Conservation (phyloP, 2,329 filamentous ascomycete genomes). For the Mycosphaerella arachidis region DNA sequence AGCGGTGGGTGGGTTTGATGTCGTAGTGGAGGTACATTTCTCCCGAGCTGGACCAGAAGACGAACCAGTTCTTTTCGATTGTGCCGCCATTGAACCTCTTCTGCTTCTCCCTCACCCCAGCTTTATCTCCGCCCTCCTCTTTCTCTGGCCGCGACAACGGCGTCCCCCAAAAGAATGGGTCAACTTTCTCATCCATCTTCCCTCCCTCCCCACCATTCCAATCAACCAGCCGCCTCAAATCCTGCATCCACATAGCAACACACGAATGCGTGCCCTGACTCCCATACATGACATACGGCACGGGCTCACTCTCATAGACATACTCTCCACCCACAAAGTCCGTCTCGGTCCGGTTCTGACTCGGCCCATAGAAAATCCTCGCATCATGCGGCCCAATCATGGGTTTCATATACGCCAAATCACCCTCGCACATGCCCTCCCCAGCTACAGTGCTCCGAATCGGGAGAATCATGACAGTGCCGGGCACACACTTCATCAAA, state of each 20-base stretch:
- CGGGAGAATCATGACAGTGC: slow-evolving; percentile 4
- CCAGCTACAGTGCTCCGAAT: slow-evolving; percentile 2
- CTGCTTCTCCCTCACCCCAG: neutral
- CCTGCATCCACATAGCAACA: slow-evolving; percentile 53
- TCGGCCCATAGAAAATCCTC: slow-evolving; percentile 52
- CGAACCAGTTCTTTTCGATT: slow-evolving; percentile 59
- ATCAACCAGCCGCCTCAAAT: slow-evolving; percentile 48
- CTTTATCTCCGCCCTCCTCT: no score
- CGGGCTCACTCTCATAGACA: neutral
- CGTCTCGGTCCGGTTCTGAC: slow-evolving; percentile 13
- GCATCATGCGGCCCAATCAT: slow-evolving; percentile 52
- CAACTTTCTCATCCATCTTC: neutral
- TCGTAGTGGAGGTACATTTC: slow-evolving; percentile 52
- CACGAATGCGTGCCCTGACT: slow-evolving; percentile 52
- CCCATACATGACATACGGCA: slow-evolving; percentile 50
- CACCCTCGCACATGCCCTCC: slow-evolving; percentile 34
- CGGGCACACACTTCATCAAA: neutral
- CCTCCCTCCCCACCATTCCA: slow-evolving; percentile 15
- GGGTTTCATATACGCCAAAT: slow-evolving; percentile 12
- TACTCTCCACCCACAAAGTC: neutral
- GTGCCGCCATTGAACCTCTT: slow-evolving; percentile 31
- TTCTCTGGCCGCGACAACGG: slow-evolving; percentile 45
- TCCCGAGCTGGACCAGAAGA: slow-evolving; percentile 52
- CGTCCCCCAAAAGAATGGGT: slow-evolving; percentile 39
- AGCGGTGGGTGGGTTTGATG: slow-evolving; percentile 42